Evolutionary conservation across 805 yeast genomes (phyloP).

Genomic region (Dipodascus albidus): DNA sequence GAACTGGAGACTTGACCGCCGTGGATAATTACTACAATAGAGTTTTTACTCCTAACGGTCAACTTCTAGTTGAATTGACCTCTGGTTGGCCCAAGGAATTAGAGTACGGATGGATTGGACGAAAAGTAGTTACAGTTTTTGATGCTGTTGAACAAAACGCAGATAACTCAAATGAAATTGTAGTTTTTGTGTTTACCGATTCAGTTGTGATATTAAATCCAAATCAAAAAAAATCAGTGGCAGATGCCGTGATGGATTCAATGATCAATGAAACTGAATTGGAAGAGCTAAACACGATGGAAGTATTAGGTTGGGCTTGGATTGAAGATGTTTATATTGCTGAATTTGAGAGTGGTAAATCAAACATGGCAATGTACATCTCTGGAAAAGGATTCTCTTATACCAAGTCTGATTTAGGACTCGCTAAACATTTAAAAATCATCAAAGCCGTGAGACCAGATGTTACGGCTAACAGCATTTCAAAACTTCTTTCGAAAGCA

Average conservation of each 20-base stretch:
- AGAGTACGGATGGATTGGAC: conserved; percentile 77
- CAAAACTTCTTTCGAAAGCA: conserved; percentile 54
- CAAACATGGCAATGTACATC: conserved; percentile 23
- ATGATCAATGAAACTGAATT: conserved; percentile 76
- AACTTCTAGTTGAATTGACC: conserved; percentile 73
- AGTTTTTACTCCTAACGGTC: conserved; percentile 85
- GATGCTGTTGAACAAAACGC: conserved; percentile 29
- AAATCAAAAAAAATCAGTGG: conserved; percentile 42
- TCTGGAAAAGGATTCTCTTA: conserved; percentile 14
- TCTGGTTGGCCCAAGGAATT: conserved; percentile 78
- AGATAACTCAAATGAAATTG: conserved; percentile 31
- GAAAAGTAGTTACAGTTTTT: conserved; percentile 73
- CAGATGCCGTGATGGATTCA: conserved; percentile 85
- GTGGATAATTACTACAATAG: conserved; percentile 44
- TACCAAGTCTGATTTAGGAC: neutral
- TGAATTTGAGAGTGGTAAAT: conserved; percentile 26
- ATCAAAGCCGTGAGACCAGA: conserved; percentile 18
- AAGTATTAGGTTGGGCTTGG: conserved; percentile 56
- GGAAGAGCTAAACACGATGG: conserved; percentile 48
- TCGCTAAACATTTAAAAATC: conserved; percentile 11
- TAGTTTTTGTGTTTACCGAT: conserved; percentile 68
- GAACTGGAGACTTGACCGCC: conserved; percentile 31
- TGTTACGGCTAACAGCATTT: conserved; percentile 30
- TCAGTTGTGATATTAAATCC: conserved; percentile 48
- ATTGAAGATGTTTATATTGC: conserved; percentile 45